These are phyloP conservation scores for Neurospora crassa DNA, from an alignment of 2,329 filamentous ascomycete genomes.

Conservation along the genomic window DNA sequence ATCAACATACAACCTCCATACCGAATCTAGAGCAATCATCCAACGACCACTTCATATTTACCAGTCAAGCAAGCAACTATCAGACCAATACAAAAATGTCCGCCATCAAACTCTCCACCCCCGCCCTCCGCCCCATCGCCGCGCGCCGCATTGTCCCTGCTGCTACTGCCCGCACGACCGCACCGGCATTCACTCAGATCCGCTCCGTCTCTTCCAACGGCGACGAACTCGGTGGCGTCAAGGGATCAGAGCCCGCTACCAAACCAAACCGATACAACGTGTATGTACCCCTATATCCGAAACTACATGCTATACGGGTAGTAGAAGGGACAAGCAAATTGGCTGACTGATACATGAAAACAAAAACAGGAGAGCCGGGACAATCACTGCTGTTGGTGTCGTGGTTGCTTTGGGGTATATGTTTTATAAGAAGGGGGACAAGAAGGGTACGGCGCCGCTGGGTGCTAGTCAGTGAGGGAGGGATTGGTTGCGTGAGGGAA, in stretches of 20 bases:
- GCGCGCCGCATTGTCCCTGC: background rate
- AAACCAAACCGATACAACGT: background rate
- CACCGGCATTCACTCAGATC: background rate
- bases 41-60: background rate
- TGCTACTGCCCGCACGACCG: background rate
- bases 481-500: no score
- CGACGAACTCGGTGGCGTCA: background rate
- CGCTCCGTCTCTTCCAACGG: background rate
- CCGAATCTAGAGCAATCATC: background rate
- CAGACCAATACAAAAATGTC: background rate
- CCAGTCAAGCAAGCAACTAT: no score
- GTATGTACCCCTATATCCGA: background rate
- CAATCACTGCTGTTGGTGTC: background rate
- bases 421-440: background rate
- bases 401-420: background rate
- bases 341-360: background rate
- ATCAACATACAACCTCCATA: background rate
- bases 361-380: background rate
- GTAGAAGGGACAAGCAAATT: no score
- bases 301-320: no score
- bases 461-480: background rate
- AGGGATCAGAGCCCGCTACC: background rate
- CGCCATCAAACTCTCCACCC: background rate
- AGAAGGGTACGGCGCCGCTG: background rate
- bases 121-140: background rate